Base-by-base conservation (phyloP, 495 filamentous ascomycete species). In the Hypoxylon lenormandii region DNA sequence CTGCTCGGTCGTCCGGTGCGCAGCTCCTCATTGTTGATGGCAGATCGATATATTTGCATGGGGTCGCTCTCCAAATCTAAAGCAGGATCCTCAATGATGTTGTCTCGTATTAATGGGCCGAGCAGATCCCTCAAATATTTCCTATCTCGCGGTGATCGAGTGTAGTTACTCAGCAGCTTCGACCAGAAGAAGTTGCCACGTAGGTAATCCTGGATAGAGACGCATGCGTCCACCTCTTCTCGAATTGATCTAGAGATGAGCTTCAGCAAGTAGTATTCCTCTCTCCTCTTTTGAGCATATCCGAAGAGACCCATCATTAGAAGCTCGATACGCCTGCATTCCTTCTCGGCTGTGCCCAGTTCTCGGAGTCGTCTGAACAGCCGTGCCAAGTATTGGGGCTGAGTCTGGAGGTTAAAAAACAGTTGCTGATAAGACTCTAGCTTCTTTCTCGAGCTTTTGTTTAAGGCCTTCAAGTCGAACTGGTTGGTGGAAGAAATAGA, bases 231-330 rank as follows among this genome's bases (percentile, higher is more conserved):
- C 5, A 98, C 87, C 69, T 97, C 94, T 75, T 97, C 94, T 63
- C 89, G 88, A 52, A 93, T 89, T 1, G 93, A 92, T 63, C 89
- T 84, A 11, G 87, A 84, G 50, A 99, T 89, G 21, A 98, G 85
- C 78, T 94, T 97, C 55, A 99, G 83, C 7, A 99, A 85, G 74
- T 98, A 97, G 76, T 97, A 99, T 69, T 99, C 95, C 71, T 99
- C 95, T 71, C 95, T 84, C 68, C 93, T 85, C 80, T 97, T 99
- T 74, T 98, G 96, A 1, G 95, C 94, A 73, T 97, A 97, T 8
- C 95, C 95, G 70, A 98, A 99, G 19, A 98, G 85, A 5, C 93
- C 92, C 93, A 99, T 97, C 81, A 96, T 94, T 60, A 98, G 79
- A 60, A 92, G 91, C 74, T 97, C 92, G 38, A 97, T 90, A 50